These are phyloP conservation scores for Ascosphaera aggregata DNA, from an alignment of 2,329 filamentous ascomycete genomes.

Conservation along the genomic window DNA sequence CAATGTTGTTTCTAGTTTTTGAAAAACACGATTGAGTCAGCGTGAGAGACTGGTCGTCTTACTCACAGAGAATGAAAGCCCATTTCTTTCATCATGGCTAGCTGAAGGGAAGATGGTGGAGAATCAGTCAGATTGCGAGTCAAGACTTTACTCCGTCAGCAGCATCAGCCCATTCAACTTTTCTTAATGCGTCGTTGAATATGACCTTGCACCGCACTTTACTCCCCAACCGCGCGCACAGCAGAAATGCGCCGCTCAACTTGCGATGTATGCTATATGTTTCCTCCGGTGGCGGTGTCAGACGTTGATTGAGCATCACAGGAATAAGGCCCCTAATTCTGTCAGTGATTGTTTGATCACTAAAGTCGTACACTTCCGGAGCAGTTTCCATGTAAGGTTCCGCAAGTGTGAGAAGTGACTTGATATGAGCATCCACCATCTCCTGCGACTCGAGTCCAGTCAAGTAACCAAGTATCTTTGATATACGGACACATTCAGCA, in stretches of 20 bases:
- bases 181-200: constrained; percentile 28
- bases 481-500: constrained; percentile 38
- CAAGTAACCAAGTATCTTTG: constrained; percentile 63
- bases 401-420: constrained; percentile 68
- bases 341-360: constrained; percentile 88
- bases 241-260: constrained; percentile 76
- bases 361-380: constrained; percentile 74
- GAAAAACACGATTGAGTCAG: too few relatives aligned
- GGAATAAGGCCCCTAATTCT: constrained; percentile 74
- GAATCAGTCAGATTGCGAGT: too few relatives aligned
- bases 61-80: too few relatives aligned
- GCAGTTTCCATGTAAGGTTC: constrained; percentile 66
- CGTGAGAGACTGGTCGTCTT: too few relatives aligned
- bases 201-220: constrained; percentile 58
- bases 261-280: constrained; percentile 93
- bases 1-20: too few relatives aligned
- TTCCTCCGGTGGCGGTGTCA: constrained; percentile 86
- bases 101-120: too few relatives aligned
- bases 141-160: background rate
- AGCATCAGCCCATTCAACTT: constrained; percentile 8
- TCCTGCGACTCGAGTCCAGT: constrained; percentile 66
- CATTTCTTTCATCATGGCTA: background rate
- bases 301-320: constrained; percentile 70
- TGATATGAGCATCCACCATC: constrained; percentile 83
- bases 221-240: constrained; percentile 72